Base-by-base conservation (phyloP, 1,139 yeast species). In the Diutina rugosa region DNA sequence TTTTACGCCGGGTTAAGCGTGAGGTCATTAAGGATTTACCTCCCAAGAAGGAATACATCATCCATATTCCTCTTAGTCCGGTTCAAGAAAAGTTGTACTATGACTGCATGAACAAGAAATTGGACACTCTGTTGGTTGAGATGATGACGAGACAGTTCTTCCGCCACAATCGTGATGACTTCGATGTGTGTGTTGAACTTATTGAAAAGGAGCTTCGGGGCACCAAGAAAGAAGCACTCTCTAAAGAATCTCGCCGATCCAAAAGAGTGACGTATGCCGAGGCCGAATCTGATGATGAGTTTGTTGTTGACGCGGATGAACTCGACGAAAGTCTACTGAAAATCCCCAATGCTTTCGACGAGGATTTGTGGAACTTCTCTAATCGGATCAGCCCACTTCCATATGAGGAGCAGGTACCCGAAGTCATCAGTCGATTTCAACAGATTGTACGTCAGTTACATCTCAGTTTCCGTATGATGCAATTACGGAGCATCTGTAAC, bases 41-140 rank as follows among this genome's bases (percentile, higher is more conserved):
- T 0, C 88, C 93, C 1, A 93, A 93, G 68, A 83, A 93, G 61
- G 99, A 93, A 67, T 91, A 90, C 64, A 78, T 89, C 55, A 75
- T 93, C 3, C 90, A 87, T 66, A 81, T 90, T 6, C 81, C 86
- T 2, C 67, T 93, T 59, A 80, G 91, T 0, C 69, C 74, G 0
- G 66, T 77, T 46, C 98, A 93, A 68, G 77, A 76, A 49, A 74
- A 74, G 30, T 69, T 90, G n/a, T 90, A 90, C 66, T 70, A 76
- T 56, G 80, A 77, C 56, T 83, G 88, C 0, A 67, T 90, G 54
- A 68, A 74, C 55, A 77, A 77, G 28, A 70, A 71, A 5, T 67
- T 84, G 54, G 74, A 69, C 58, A 63, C 64, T 3, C 69, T 76
- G 6, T 67, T 82, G 30, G 66, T 76, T 41, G 77, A 72, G 58